Conservation (phyloP, 1,284 basidiomycete genomes). For the Ganoderma leucocontextum region DNA sequence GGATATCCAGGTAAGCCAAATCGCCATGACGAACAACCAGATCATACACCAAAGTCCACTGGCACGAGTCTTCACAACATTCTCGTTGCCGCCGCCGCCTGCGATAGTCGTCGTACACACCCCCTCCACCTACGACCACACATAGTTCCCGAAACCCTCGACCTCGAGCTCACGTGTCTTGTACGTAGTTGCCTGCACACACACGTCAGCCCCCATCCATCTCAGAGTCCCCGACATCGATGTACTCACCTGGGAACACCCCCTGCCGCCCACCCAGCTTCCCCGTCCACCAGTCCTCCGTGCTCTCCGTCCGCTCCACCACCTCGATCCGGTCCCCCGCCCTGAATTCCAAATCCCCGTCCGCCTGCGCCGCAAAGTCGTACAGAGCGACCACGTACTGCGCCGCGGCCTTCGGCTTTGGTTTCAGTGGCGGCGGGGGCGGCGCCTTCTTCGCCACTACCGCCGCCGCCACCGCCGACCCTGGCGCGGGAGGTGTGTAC, state of each 20-base stretch:
- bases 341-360: constrained; percentile 92
- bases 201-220: not conserved
- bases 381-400: constrained; percentile 94
- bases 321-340: constrained; percentile 96
- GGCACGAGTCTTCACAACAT: not conserved
- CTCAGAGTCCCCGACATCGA: not conserved
- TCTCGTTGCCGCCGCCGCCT: too few relatives aligned
- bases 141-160: not conserved
- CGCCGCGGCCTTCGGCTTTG: constrained; percentile 45
- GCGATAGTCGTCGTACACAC: too few relatives aligned
- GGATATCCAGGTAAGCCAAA: not conserved
- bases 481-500: constrained; percentile 56
- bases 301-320: constrained; percentile 82
- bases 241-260: constrained; percentile 88
- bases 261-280: constrained; percentile 86
- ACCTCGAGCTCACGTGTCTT: not conserved
- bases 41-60: not conserved
- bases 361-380: constrained; percentile 93
- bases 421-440: constrained; percentile 21
- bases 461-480: constrained; percentile 39
- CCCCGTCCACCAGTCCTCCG: constrained; percentile 99
- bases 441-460: constrained; percentile 73
- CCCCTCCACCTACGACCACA: too few relatives aligned
- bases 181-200: not conserved
- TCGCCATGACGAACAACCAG: not conserved